Evolutionary conservation across 2,329 filamentous ascomycete genomes (phyloP).

Genomic region (Penicillium griseofulvum): DNA sequence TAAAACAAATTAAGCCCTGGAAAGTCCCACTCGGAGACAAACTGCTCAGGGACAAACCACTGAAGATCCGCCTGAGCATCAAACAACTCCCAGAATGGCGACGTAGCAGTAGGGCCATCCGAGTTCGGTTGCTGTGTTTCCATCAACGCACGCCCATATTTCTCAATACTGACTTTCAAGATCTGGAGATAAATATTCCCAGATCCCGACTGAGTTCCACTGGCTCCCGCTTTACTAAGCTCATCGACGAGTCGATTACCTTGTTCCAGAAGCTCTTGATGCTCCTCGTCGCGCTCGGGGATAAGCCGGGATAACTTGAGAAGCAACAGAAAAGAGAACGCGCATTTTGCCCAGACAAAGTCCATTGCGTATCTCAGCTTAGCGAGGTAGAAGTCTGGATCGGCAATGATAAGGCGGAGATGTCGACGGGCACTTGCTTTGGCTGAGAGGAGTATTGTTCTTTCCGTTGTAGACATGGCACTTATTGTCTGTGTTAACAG

Average conservation of each 20-base stretch:
- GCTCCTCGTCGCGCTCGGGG: constrained; percentile 40
- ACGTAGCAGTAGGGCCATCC: constrained; percentile 15
- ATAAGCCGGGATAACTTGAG: constrained; percentile 54
- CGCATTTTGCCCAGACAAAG: constrained; percentile 59
- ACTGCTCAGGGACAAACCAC: constrained; percentile 55
- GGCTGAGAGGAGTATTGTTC: constrained; percentile 49
- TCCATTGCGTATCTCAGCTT: constrained; percentile 56
- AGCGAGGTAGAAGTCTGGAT: constrained; percentile 49
- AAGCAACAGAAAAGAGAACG: constrained; percentile 56
- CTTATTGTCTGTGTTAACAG: constrained; percentile 10
- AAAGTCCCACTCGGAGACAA: constrained; percentile 59
- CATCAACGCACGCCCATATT: constrained; percentile 48
- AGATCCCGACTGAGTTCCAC: constrained; percentile 37
- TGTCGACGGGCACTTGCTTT: constrained; percentile 54
- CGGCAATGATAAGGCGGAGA: constrained; percentile 49
- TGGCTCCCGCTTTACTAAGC: constrained; percentile 35
- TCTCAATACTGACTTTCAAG: constrained; percentile 50
- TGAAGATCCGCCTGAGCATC: constrained; percentile 50
- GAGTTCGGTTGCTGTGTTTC: constrained; percentile 30
- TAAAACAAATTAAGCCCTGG: constrained; percentile 54
- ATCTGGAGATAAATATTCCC: constrained; percentile 53
- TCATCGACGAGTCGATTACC: constrained; percentile 47
- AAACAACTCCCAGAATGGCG: constrained; percentile 36
- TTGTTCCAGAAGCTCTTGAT: constrained; percentile 44
- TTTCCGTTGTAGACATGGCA: constrained; percentile 51